phyloP scores from a whole-genome alignment of 2,329 filamentous ascomycete genomes.

The Cadophora luteo-olivacea region DNA sequence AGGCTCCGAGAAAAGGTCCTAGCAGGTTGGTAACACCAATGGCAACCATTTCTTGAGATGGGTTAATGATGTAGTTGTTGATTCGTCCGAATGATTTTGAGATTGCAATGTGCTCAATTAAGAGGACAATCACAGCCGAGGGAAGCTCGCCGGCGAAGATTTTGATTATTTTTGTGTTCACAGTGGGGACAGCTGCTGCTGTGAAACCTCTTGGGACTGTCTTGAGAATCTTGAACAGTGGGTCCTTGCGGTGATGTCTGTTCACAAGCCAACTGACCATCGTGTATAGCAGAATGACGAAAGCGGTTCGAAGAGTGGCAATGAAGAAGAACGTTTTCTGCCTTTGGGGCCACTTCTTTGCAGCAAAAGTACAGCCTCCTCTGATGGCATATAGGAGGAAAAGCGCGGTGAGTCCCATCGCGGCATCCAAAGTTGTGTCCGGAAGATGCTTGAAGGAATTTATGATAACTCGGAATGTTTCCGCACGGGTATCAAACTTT shows the following conservation, averaged over 20 bases:
- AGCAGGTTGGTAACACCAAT: slow-evolving; percentile 91
- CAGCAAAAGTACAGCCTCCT: slow-evolving; percentile 65
- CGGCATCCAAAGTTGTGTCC: slow-evolving; percentile 75
- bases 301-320: slow-evolving; percentile 88
- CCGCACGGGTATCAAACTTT: slow-evolving; percentile 66
- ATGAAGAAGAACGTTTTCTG: slow-evolving; percentile 86
- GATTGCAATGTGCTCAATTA: slow-evolving; percentile 97
- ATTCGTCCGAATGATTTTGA: slow-evolving; percentile 95
- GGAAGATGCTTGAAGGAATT: slow-evolving; percentile 78
- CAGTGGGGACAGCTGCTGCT: slow-evolving; percentile 73
- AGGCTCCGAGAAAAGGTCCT: slow-evolving; percentile 89
- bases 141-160: slow-evolving; percentile 77
- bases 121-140: slow-evolving; percentile 86
- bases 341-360: slow-evolving; percentile 71
- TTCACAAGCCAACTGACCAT: slow-evolving; percentile 89
- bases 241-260: slow-evolving; percentile 65
- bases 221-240: slow-evolving; percentile 76
- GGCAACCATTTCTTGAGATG: slow-evolving; percentile 93
- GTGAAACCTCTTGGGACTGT: slow-evolving; percentile 86
- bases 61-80: slow-evolving; percentile 95
- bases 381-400: slow-evolving; percentile 80
- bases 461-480: slow-evolving; percentile 84
- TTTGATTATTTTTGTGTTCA: slow-evolving; percentile 71
- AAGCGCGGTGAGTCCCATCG: slow-evolving; percentile 85
- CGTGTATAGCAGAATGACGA: slow-evolving; percentile 91